Percentiles rank a stretch among this genome's conserved stretches.
Evolutionary conservation across 129 eudicot species (phyloP).

Genomic region (Ambrosia trifida): DNA sequence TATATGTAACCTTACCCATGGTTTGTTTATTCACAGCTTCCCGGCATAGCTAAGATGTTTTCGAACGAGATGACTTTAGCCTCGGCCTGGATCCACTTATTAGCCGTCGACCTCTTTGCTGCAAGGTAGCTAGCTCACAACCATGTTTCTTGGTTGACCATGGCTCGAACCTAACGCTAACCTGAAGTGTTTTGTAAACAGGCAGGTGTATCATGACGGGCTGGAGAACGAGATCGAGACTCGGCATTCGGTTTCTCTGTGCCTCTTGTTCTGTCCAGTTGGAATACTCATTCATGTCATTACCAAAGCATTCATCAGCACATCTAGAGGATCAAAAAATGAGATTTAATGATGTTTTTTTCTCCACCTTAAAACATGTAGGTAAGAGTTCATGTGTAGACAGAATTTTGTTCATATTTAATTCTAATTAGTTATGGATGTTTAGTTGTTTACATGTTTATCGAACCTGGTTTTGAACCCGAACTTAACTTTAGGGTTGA

Average conservation of each 20-base stretch:
- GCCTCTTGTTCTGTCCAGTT: conserved; percentile 80
- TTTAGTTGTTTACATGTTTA: too few relatives aligned
- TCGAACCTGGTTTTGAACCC: too few relatives aligned
- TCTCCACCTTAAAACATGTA: conserved; percentile 1
- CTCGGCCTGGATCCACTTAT: conserved; percentile 96
- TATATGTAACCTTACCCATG: conserved; percentile 14
- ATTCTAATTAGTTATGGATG: background rate
- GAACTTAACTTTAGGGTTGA: too few relatives aligned
- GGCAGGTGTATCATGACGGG: conserved; percentile 88
- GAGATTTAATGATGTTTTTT: conserved; percentile 34
- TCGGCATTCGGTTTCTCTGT: conserved; percentile 88
- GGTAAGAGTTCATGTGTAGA: conserved; percentile 12
- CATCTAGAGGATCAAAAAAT: conserved; percentile 26
- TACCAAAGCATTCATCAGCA: conserved; percentile 60
- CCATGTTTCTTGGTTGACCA: conserved; percentile 16
- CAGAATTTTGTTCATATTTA: background rate
- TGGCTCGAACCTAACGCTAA: conserved; percentile 2
- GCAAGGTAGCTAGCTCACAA: conserved; percentile 63
- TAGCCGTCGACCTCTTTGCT: conserved; percentile 84
- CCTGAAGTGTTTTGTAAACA: conserved; percentile 24
- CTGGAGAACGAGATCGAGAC: conserved; percentile 73
- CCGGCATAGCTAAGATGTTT: conserved; percentile 94
- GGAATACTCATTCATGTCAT: conserved; percentile 77
- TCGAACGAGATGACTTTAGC: conserved; percentile 91
- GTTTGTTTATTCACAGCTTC: conserved; percentile 46